Evolutionary conservation across 1,284 basidiomycete genomes (phyloP).

Genomic region (Boletus sp.): DNA sequence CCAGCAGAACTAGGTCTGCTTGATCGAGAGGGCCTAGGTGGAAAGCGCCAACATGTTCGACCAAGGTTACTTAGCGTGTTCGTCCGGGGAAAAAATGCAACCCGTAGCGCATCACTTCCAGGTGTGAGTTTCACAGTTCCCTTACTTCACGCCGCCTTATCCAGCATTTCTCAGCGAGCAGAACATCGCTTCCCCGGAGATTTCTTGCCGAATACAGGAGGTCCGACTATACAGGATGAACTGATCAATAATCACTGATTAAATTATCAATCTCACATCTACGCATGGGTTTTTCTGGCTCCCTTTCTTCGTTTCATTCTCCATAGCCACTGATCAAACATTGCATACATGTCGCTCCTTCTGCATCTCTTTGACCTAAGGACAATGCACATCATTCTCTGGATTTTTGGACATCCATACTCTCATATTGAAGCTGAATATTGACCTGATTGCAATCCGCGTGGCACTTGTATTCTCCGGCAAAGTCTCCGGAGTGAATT

Average conservation of each 20-base stretch:
- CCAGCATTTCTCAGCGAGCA: slow-evolving; percentile 5
- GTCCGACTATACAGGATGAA: slow-evolving; percentile 13
- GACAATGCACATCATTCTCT: neutral
- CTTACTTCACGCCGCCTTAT: neutral
- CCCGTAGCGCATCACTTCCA: slow-evolving; percentile 2
- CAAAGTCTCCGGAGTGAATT: no score
- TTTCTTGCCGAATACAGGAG: neutral
- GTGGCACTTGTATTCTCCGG: no score
- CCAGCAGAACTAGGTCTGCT: slow-evolving; percentile 5
- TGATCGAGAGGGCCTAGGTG: slow-evolving; percentile 14
- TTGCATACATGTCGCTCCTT: slow-evolving; percentile 9
- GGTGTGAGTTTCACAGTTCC: slow-evolving; percentile 22
- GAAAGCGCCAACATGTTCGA: slow-evolving; percentile 27
- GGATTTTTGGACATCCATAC: neutral
- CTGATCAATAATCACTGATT: slow-evolving; percentile 11
- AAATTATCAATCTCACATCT: slow-evolving; percentile 11
- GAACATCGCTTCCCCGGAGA: slow-evolving; percentile 16
- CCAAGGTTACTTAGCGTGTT: slow-evolving; percentile 34
- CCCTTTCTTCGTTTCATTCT: slow-evolving; percentile 2
- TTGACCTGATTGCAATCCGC: no score
- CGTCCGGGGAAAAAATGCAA: slow-evolving; percentile 29
- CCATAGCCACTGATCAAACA: neutral
- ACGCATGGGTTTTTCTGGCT: slow-evolving; percentile 3
- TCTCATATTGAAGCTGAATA: neutral
- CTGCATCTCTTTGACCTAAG: slow-evolving; percentile 3